phyloP scores from a whole-genome alignment of 345 rosid genomes.

The Ricinus communis region DNA sequence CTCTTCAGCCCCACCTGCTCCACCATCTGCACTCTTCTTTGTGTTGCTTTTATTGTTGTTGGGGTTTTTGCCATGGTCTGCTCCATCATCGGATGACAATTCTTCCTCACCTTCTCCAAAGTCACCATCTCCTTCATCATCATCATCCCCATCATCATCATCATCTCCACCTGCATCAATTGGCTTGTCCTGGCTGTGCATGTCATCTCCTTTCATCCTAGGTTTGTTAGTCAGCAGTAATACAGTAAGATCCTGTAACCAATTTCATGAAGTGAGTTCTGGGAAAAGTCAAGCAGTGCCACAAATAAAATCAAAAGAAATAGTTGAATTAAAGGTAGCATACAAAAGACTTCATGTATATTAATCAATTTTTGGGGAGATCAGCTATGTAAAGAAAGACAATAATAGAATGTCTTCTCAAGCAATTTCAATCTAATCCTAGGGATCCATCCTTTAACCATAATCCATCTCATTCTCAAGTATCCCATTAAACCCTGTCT shows the following conservation, averaged over 20 bases:
- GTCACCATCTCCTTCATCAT: slow-evolving; percentile 38
- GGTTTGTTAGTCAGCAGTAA: slow-evolving; percentile 23
- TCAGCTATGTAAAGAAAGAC: no score
- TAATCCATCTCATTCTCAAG: neutral
- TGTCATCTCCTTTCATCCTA: slow-evolving; percentile 32
- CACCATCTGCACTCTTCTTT: slow-evolving; percentile 44
- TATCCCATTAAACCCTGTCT: neutral
- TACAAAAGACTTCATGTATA: no score
- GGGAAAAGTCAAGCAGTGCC: neutral
- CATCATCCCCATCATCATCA: slow-evolving; percentile 30
- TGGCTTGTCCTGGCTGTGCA: slow-evolving; percentile 33
- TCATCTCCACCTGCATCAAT: slow-evolving; percentile 63
- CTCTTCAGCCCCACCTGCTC: slow-evolving; percentile 40
- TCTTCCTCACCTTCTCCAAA: slow-evolving; percentile 61
- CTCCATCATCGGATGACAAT: slow-evolving; percentile 54
- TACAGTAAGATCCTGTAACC: slow-evolving; percentile 38
- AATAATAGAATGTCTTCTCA: neutral
- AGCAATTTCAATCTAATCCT: neutral
- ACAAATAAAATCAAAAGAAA: neutral
- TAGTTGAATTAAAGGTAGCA: no score
- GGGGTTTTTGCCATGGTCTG: slow-evolving; percentile 34
- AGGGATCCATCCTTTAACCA: neutral
- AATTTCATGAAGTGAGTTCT: neutral
- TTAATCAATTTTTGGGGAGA: no score
- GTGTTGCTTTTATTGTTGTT: slow-evolving; percentile 46